These are phyloP conservation scores for Ottelia alismoides DNA, from an alignment of 106 monocot species.

Conservation along the genomic window DNA sequence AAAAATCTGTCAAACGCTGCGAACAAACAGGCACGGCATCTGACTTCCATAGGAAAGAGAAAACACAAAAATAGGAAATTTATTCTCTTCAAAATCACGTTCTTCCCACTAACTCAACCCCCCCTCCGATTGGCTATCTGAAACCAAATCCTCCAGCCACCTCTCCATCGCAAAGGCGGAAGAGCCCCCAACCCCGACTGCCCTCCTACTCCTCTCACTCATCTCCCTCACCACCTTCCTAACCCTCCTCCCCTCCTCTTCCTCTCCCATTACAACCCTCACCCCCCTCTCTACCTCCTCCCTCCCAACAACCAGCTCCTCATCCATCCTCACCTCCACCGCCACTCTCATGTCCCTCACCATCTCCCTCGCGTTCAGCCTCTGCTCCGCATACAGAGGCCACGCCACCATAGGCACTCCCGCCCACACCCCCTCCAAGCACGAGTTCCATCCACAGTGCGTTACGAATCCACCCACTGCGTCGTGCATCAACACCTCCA, in stretches of 20 bases:
- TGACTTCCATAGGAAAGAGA: too few relatives aligned
- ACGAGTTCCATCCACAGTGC: constrained; percentile 21
- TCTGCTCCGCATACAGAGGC: constrained; percentile 34
- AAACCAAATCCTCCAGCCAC: background rate
- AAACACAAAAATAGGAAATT: too few relatives aligned
- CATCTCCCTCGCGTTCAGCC: constrained; percentile 12
- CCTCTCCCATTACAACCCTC: background rate
- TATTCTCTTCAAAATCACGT: too few relatives aligned
- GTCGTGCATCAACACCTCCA: constrained; percentile 5
- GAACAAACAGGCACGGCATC: too few relatives aligned
- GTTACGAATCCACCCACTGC: constrained; percentile 14
- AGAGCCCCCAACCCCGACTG: background rate
- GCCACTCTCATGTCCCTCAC: constrained; percentile 1
- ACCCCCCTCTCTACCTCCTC: constrained; percentile 1
- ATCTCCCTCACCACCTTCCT: background rate
- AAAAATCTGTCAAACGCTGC: too few relatives aligned
- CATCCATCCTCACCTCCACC: background rate
- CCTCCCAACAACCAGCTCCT: background rate
- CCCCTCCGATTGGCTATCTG: too few relatives aligned
- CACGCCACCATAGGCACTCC: constrained; percentile 29
- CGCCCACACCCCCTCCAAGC: constrained; percentile 1
- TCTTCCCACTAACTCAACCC: too few relatives aligned
- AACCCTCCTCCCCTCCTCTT: background rate
- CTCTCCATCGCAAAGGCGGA: background rate
- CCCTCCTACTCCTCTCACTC: background rate